Base-by-base conservation (phyloP, 1,284 basidiomycete species). In the Puccinia coronata region DNA sequence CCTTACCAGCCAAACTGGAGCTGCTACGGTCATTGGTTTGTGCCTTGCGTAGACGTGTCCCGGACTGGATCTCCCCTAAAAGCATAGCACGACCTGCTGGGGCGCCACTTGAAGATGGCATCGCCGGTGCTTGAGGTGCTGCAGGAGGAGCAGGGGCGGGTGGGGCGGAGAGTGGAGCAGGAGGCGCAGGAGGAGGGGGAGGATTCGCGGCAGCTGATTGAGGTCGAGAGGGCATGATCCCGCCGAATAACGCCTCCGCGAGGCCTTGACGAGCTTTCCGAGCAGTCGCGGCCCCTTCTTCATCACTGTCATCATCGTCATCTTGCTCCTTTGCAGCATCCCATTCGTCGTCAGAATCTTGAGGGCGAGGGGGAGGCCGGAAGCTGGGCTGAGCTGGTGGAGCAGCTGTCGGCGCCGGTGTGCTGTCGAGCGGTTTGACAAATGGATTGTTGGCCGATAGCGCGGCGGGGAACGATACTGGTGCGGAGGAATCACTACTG, bases 11-110 rank as follows among this genome's bases (percentile, higher is more conserved):
- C 0, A 91, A 88, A 0, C 89, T 86, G 6, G 92, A 90, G 0
- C 86, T 90, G 83, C 93, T 94, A 83, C 92, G 91, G 85, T 98
- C 96, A 80, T 92, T 90, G 0, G 96, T 98, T 82, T 91, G 89
- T 0, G 94, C 87, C 87, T 94, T 94, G 81, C 89, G 90, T 82
- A 99, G 88, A 82, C 88, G 89, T 51, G 90, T 87, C 0, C 96
- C 96, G 8, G 91, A 90, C 85, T 94, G 92, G 83, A 99, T 99
- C 20, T 93, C 91, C 18, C 88, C 88, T 82, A 99, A 87, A 39
- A 99, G 88, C 0, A 93, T 94, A 82, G 89, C 88, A 39, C 91
- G 89, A 85, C 91, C 90, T 6, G 88, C 89, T 11, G 89, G 85
- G 0, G 87, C 86, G 14, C 36, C 63, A 47, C 84, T 82, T 23